Evolutionary conservation across 495 filamentous ascomycete species (phyloP), one percentile per base, ranked within the genome.

Genomic region (Talaromyces wortmannii): DNA sequence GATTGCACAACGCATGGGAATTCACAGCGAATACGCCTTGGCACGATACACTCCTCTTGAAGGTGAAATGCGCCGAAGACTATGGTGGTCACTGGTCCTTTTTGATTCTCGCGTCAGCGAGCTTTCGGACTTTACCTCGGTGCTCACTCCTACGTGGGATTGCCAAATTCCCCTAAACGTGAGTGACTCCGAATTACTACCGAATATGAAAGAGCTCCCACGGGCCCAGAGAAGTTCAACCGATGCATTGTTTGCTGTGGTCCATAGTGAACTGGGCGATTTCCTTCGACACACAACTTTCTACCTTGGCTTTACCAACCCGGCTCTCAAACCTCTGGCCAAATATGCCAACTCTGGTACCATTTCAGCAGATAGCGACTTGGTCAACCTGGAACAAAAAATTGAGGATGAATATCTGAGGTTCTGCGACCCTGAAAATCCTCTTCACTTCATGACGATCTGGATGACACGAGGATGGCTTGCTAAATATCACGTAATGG

Each of bases 41-140:
- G 55, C 66, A 5, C 67, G 61, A 56, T 64, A 51, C 52, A 63
- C 58, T 11, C 54, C 64, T 15, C 56, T 85, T 48, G 81, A 85
- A 52, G 75, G 68, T 3, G 81, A 85, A 60, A 76, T 84, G 71
- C 74, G 79, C 52, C 77, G 81, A 48, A 64, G 82, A 40, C 73
- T 85, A 0, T 85, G 81, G 82, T 84, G 82, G 83, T 66, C 80
- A 4, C 66, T 84, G 2, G 60, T 75, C 0, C 48, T 76, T 31
- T 77, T 84, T 42, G 80, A 85, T 54, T 56, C 53, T 53, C 80
- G 82, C 32, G 72, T 80, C 17, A 47, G 73, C 61, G 76, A 81
- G 56, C 59, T 82, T 36, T 50, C 70, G 5, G 62, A 72, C 33
- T 63, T 63, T 46, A 74, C 57, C 7, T 51, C 63, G 1, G 66